These are phyloP conservation scores for Allium sativum DNA, from an alignment of 106 monocot genomes.

Conservation along the genomic window DNA sequence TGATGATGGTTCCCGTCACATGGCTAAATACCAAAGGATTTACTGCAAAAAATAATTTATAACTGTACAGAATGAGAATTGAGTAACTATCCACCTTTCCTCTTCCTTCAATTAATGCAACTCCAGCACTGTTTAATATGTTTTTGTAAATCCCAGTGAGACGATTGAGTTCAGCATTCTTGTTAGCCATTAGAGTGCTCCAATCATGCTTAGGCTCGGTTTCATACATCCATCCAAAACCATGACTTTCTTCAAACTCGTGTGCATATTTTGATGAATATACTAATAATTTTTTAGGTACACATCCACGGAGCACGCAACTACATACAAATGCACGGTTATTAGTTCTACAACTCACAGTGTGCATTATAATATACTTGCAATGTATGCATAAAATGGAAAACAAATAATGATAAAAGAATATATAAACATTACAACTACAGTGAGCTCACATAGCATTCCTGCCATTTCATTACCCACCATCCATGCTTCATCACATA, in stretches of 20 bases:
- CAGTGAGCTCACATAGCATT: too few relatives aligned
- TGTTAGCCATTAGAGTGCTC: slow-evolving; percentile 89
- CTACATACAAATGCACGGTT: neutral
- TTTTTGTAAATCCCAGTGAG: slow-evolving; percentile 89
- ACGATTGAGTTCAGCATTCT: slow-evolving; percentile 92
- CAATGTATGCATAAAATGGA: too few relatives aligned
- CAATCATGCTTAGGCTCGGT: slow-evolving; percentile 94
- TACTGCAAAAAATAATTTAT: neutral
- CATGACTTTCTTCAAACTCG: slow-evolving; percentile 92
- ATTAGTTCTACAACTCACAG: neutral
- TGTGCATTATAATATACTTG: too few relatives aligned
- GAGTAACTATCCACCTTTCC: slow-evolving; percentile 65
- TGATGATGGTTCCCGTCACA: neutral
- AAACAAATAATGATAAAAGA: too few relatives aligned
- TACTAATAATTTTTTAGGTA: slow-evolving; percentile 91
- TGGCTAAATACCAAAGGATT: neutral
- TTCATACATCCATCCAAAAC: slow-evolving; percentile 96
- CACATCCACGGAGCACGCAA: slow-evolving; percentile 96
- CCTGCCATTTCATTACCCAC: too few relatives aligned
- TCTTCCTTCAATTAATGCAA: slow-evolving; percentile 89
- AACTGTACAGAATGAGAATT: neutral
- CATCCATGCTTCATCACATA: too few relatives aligned
- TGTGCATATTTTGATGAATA: slow-evolving; percentile 91
- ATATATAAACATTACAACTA: too few relatives aligned
- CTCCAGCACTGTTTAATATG: slow-evolving; percentile 69